Evolutionary conservation across 164 flowering plant genomes (phyloP).

Genomic region (Brasenia schreberi): DNA sequence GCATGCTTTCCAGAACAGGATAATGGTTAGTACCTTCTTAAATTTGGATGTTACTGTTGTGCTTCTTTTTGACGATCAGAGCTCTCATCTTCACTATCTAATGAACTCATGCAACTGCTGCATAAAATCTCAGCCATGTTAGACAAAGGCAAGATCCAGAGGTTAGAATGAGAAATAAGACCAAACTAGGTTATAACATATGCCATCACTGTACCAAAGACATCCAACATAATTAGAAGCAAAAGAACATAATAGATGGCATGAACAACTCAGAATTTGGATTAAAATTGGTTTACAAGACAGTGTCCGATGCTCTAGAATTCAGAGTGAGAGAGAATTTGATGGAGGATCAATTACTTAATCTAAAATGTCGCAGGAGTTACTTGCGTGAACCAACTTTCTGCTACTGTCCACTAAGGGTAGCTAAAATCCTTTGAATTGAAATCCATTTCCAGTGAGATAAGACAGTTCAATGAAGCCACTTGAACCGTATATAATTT

Average conservation of each 20-base stretch:
- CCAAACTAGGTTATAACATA: neutral
- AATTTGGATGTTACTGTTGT: slow-evolving; percentile 29
- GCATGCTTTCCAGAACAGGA: neutral
- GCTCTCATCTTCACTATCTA: slow-evolving; percentile 49
- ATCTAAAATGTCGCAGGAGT: too few relatives aligned
- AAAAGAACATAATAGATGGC: too few relatives aligned
- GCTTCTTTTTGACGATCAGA: slow-evolving; percentile 38
- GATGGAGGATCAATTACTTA: too few relatives aligned
- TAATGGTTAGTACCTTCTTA: slow-evolving; percentile 38
- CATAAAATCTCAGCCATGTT: neutral
- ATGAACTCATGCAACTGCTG: slow-evolving; percentile 32
- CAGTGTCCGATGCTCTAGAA: neutral
- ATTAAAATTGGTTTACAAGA: neutral
- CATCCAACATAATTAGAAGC: too few relatives aligned
- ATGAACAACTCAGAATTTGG: neutral
- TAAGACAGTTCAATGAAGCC: too few relatives aligned
- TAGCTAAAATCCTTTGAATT: too few relatives aligned
- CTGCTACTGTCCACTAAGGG: too few relatives aligned
- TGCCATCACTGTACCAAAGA: too few relatives aligned
- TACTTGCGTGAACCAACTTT: too few relatives aligned
- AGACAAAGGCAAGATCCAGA: neutral
- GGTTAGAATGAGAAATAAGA: neutral
- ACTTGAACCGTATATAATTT: too few relatives aligned
- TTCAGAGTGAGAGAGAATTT: neutral
- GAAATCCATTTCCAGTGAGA: too few relatives aligned